Evolutionary conservation across 192 early-diverging fungal species (phyloP).

Genomic region (Allomyces macrogynus): DNA sequence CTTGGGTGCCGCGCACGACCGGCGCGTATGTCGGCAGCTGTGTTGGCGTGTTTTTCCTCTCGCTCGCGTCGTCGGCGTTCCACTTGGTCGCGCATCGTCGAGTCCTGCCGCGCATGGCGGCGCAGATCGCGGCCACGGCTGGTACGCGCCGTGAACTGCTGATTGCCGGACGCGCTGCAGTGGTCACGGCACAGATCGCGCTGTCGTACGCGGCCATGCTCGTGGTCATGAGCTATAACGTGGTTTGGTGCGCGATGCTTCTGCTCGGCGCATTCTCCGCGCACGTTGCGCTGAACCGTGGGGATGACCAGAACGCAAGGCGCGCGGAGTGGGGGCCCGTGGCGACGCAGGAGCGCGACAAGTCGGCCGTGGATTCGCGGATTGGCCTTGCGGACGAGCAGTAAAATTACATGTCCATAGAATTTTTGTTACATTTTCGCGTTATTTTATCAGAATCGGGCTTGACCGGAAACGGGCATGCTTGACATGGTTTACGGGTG

Average conservation of each 20-base stretch:
- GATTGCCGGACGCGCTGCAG: constrained; percentile 13
- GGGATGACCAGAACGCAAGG: too few species aligned
- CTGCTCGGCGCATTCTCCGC: background rate
- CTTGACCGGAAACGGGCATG: too few species aligned
- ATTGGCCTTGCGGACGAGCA: too few species aligned
- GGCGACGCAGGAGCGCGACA: too few species aligned
- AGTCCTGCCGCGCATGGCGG: constrained; percentile 14
- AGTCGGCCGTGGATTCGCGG: too few species aligned
- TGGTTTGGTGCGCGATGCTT: background rate
- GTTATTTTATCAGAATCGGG: too few species aligned
- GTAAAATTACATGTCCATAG: too few species aligned
- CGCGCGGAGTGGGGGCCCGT: too few species aligned
- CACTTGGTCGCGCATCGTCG: constrained; percentile 11
- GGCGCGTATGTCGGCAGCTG: constrained; percentile 30
- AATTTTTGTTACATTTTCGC: too few species aligned
- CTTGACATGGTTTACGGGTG: too few species aligned
- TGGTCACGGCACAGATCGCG: constrained; percentile 20
- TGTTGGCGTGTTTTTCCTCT: constrained; percentile 28
- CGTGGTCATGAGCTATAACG: constrained; percentile 41
- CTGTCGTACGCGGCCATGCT: constrained; percentile 34
- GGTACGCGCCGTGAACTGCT: constrained; percentile 6
- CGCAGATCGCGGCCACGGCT: background rate
- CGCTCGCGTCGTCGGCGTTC: constrained; percentile 24
- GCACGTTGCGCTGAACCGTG: background rate
- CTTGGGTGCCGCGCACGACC: constrained; percentile 30